phyloP scores from a whole-genome alignment of 352 stramenopile species.

The Globisporangium lucens region DNA sequence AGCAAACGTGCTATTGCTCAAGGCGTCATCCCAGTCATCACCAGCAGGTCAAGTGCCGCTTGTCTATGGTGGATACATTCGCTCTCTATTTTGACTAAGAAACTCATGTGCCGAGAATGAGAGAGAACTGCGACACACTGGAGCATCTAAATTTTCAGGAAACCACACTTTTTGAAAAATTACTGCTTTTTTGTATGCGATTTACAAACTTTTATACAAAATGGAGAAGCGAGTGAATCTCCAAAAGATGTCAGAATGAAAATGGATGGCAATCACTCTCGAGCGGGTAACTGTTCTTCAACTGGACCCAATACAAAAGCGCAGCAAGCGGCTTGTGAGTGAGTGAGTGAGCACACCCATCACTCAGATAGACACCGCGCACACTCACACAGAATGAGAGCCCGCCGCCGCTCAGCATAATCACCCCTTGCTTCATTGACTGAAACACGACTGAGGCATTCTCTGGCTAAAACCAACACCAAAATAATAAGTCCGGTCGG shows the following conservation, averaged over 20 bases:
- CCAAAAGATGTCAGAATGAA: not conserved
- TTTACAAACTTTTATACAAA: constrained; percentile 2
- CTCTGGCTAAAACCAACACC: not conserved
- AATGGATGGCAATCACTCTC: not conserved
- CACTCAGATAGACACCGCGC: not conserved
- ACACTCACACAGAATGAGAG: not conserved
- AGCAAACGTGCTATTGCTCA: not conserved
- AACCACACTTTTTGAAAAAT: not conserved
- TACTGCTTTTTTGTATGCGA: not conserved
- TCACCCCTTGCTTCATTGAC: not conserved
- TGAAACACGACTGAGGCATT: not conserved
- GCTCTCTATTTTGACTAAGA: not conserved
- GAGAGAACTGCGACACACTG: not conserved
- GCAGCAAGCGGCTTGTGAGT: not conserved
- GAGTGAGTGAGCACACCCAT: not conserved
- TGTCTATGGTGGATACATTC: not conserved
- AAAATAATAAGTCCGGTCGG: not conserved
- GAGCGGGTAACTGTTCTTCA: constrained; percentile 5
- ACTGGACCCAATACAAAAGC: not conserved
- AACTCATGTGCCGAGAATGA: not conserved
- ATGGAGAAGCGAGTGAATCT: not conserved
- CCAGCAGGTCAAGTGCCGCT: not conserved
- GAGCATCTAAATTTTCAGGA: not conserved
- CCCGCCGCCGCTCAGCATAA: not conserved
- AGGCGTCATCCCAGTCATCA: not conserved